Base-by-base conservation (phyloP, 176 grass and related monocot genomes). In the Musa schizocarpa region DNA sequence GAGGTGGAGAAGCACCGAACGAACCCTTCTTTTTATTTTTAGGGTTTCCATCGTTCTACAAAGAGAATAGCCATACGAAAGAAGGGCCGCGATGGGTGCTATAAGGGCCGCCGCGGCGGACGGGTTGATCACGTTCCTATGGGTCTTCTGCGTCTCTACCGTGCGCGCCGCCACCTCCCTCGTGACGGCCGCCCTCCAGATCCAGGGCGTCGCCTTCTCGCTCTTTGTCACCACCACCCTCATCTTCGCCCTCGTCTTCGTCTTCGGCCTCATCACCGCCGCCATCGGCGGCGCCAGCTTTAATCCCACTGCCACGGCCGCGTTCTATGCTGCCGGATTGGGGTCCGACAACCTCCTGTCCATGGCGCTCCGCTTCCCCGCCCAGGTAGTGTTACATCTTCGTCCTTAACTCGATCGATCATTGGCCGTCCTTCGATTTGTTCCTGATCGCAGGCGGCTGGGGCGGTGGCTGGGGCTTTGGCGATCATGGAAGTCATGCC, bases 261-360 rank as follows among this genome's bases (percentile, higher is more conserved):
- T 77, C 73, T 87, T 93, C 80, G 85, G 79, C 63, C 61, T 78
- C 77, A 75, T 93, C 57, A 76, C 82, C 72, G 82, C 85, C 52
- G 80, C 65, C 9, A 24, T 87, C 26, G 85, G 90, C 26, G 87
- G 87, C 29, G 90, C 90, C 69, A 85, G 82, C 65, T 93, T 93
- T 69, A 89, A 87, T 58, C 90, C 90, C 16, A 87, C 90, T 2
- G 90, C 22, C 17, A 53, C 82, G 52, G 90, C 87, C 19, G 87
- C 90, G 14, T 89, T 89, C 87, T 87, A 93, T 65, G 87, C 90
- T 73, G 90, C 90, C 1, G 90, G 90, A 9, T 51, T 87, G 73
- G 65, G 64, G 24, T 12, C 71, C 24, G 70, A 84, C 59, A 48
- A 76, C 65, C 84, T 93, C 73, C 11, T 93, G 74, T 81, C 90